Percentiles rank a stretch among this genome's conserved stretches.
Evolutionary conservation across 129 eudicot species (phyloP).

Genomic region (Ambrosia trifida): DNA sequence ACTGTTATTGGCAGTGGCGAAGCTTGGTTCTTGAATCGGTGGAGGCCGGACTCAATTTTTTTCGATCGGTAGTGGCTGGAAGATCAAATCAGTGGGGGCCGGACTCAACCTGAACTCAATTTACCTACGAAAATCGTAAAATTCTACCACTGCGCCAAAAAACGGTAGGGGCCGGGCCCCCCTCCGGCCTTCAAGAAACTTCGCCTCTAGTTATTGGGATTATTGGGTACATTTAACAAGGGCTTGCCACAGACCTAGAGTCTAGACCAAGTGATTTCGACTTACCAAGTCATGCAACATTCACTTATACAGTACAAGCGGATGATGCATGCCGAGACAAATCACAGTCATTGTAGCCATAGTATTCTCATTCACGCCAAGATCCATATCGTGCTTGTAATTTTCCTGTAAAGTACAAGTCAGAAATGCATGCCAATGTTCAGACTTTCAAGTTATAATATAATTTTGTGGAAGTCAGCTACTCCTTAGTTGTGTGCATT

Average conservation of each 20-base stretch:
- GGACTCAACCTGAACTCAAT: too few species aligned
- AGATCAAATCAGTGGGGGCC: too few species aligned
- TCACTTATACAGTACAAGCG: slow-evolving; percentile 9
- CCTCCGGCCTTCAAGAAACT: too few species aligned
- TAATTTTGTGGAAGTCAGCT: slow-evolving; percentile 38
- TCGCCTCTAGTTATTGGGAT: too few species aligned
- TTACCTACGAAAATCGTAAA: too few species aligned
- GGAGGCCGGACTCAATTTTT: too few species aligned
- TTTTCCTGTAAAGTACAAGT: slow-evolving; percentile 28
- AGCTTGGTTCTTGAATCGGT: too few species aligned
- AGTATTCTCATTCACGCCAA: not conserved
- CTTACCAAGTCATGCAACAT: not conserved
- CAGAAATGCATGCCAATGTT: not conserved
- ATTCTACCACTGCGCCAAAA: too few species aligned
- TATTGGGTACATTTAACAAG: not conserved
- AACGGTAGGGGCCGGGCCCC: too few species aligned
- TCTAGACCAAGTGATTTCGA: slow-evolving; percentile 2
- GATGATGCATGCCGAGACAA: slow-evolving; percentile 7
- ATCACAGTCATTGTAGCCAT: not conserved
- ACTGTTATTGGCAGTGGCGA: not conserved
- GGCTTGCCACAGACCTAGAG: not conserved
- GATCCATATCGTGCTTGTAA: slow-evolving; percentile 15
- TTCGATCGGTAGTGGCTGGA: too few species aligned
- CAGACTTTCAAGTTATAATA: not conserved
- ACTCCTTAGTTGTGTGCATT: slow-evolving; percentile 37